Evolutionary conservation across 1,284 basidiomycete species (phyloP), one percentile per base, ranked within the genome.

Genomic region (Irpex sp.): DNA sequence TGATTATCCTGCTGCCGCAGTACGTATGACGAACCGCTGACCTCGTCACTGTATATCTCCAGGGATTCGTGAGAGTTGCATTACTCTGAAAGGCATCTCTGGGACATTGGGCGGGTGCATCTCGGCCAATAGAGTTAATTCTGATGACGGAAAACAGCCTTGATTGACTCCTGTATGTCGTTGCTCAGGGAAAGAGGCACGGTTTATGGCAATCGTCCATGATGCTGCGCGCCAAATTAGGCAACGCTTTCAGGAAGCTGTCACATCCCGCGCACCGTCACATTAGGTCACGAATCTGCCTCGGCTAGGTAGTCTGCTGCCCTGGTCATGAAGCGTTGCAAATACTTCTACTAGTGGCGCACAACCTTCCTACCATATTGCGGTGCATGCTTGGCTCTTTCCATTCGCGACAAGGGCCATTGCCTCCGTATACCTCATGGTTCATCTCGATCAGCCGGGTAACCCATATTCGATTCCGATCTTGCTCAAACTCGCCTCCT

Each of bases 211-310:
- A 65, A 51, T 62, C 21, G 58, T 50, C 43, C n/a, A 54, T 43
- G 13, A 8, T 55, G 53, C 53, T 56, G 56, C 51, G 37, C 57
- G 57, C 54, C 61, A 60, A 62, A 65, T 62, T 21, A 36, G 64
- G 64, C 21, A 65, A 65, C 64, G 47, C 31, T 65, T 65, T 65
- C 64, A 65, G 64, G 64, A 62, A 17, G 36, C 43, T 31, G 62
- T 57, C 62, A 60, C 62, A 15, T 50, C 58, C 31, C 43, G 47
- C 37, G 51, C 43, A 19, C 13, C n/a, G 51, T 60, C 51, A 49
- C 55, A 39, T 35, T 31, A 9, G 54, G 61, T 61, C 61, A 61
- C 63, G 49, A 37, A 11, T 31, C 31, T 26, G 59, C 51, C 43
- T 39, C 47, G 46, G 50, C 63, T 60, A 33, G 49, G 37, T 56